phyloP scores from a whole-genome alignment of 2,329 filamentous ascomycete genomes.

The Trichoderma polysporum region DNA sequence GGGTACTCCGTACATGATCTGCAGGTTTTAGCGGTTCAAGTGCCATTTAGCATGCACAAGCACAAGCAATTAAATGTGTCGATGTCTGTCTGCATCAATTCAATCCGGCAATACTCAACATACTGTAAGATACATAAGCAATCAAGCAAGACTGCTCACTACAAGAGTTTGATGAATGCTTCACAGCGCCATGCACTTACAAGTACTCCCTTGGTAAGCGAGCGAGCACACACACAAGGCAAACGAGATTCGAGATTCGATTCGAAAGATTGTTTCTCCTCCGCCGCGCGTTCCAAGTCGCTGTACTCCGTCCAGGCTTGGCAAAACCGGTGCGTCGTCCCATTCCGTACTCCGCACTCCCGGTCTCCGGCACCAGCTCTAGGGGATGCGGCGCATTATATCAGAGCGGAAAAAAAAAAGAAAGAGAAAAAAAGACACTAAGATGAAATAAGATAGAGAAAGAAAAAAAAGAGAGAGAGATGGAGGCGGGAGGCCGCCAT shows the following conservation, averaged over 20 bases:
- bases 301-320: not conserved
- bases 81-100: no score
- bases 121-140: no score
- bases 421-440: not conserved
- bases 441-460: no score
- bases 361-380: not conserved
- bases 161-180: no score
- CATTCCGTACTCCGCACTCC: not conserved
- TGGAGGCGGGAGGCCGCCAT: not conserved
- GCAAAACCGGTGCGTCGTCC: not conserved
- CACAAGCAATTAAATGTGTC: no score
- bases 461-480: not conserved
- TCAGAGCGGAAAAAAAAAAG: not conserved
- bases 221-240: not conserved
- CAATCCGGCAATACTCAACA: no score
- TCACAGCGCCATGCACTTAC: no score
- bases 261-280: no score
- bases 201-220: not conserved
- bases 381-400: not conserved
- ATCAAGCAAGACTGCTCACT: no score
- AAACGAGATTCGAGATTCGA: not conserved
- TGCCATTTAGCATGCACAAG: not conserved
- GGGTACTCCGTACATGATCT: not conserved
- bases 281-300: not conserved
- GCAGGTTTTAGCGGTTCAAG: no score